Evolutionary conservation across 2,329 filamentous ascomycete species (phyloP).

Genomic region (Macrophomina pseudophaseolina): DNA sequence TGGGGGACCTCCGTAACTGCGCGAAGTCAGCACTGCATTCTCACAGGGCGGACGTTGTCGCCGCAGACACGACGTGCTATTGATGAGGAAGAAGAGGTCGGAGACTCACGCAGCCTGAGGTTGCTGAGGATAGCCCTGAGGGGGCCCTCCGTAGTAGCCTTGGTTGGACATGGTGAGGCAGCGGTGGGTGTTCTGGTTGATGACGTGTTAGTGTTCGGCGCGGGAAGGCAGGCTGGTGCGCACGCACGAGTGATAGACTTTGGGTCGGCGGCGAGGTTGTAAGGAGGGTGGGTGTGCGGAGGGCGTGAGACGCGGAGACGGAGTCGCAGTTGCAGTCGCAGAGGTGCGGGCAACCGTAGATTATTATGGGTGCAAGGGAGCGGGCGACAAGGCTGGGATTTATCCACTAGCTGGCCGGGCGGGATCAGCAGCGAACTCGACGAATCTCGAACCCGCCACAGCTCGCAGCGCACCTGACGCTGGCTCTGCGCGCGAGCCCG

Average conservation of each 20-base stretch:
- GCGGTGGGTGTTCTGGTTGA: neutral
- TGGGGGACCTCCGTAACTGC: neutral
- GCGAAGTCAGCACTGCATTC: neutral
- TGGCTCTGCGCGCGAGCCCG: constrained; percentile 9
- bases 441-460: constrained; percentile 23
- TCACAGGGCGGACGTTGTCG: neutral
- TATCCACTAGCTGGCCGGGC: constrained; percentile 21
- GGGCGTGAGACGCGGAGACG: constrained; percentile 21
- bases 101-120: constrained; percentile 14
- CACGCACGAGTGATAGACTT: neutral
- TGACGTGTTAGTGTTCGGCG: constrained; percentile 8
- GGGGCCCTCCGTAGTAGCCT: constrained; percentile 45
- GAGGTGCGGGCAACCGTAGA: constrained; percentile 12
- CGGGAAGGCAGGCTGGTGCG: neutral
- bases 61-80: constrained; percentile 33
- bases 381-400: constrained; percentile 23
- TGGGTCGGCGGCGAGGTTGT: neutral
- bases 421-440: constrained; percentile 13
- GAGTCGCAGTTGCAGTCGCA: neutral
- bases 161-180: constrained; percentile 42
- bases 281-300: neutral
- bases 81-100: neutral
- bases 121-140: constrained; percentile 5
- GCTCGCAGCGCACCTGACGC: constrained; percentile 15
- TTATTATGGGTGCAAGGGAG: constrained; percentile 8